These are phyloP conservation scores for Galium porrigens DNA, from an alignment of 305 asterid species.

Conservation along the genomic window DNA sequence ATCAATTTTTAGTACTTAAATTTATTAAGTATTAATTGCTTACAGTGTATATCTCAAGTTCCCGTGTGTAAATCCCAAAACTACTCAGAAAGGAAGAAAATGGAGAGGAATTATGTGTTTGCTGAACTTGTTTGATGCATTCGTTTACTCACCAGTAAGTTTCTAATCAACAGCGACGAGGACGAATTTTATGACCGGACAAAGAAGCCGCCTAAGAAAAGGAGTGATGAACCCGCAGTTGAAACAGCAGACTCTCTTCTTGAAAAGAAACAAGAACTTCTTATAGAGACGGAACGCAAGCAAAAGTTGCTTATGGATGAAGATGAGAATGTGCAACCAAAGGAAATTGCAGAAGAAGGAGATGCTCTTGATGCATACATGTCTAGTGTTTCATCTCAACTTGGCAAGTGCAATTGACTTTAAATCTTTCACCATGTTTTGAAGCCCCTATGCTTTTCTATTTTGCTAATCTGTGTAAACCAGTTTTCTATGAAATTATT, in stretches of 20 bases:
- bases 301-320: slow-evolving; percentile 40
- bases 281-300: slow-evolving; percentile 49
- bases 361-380: slow-evolving; percentile 93
- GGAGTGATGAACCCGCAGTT: slow-evolving; percentile 54
- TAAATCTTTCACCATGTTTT: neutral
- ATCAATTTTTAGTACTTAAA: neutral
- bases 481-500: neutral
- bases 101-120: neutral
- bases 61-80: neutral
- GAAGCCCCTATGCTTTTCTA: neutral
- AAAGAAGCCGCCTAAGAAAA: slow-evolving; percentile 43
- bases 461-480: neutral
- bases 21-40: neutral
- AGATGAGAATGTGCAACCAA: slow-evolving; percentile 27
- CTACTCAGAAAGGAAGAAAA: too few species aligned
- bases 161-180: slow-evolving; percentile 48
- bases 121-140: neutral
- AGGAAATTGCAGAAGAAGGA: slow-evolving; percentile 46
- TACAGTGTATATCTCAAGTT: neutral
- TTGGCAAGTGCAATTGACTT: slow-evolving; percentile 39
- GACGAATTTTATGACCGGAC: slow-evolving; percentile 92
- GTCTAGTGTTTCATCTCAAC: slow-evolving; percentile 82
- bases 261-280: slow-evolving; percentile 64
- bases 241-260: slow-evolving; percentile 96
- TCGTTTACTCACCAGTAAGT: neutral